Evolutionary conservation across 441 rosid species (phyloP), one percentile per base, ranked within the genome.

Genomic region (Macaranga tanarius): DNA sequence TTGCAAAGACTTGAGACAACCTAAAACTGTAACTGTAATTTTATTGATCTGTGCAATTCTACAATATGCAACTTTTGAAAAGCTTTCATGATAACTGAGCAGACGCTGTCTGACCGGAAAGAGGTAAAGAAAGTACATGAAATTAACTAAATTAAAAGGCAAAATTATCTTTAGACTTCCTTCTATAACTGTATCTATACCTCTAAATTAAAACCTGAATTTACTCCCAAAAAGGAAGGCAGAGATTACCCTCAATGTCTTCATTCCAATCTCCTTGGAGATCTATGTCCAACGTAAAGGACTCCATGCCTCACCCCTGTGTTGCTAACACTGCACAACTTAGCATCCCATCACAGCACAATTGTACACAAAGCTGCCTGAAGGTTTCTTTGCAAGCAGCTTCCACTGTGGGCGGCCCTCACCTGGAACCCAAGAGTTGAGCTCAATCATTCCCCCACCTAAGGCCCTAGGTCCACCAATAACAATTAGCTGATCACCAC

Each of bases 281-380:
- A 38, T 70, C 56, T 70, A 65, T 26, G 67, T 80, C 67, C 69
- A 56, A 47, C 38, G 52, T 40, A 20, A 23, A 67, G 72, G 77
- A 64, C 70, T 42, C 40, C 47, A 48, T 76, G 63, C 52, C 9
- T 71, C 66, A 40, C 25, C 42, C 31, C 25, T 34, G 62, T 72
- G 75, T 44, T 58, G 70, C 65, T 70, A 69, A 69, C 74, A 55
- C 45, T 63, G 51, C 58, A 12, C 10, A 34, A 34, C 63, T 92
- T 79, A 92, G 79, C 96, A 90, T 72, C 97, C 93, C 96, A 92
- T 89, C 38, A 90, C 90, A 1, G 97, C 89, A 77, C 98, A 92
- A 71, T 91, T 92, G 65, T 83, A 92, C 55, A 93, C 97, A 71
- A 93, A 93, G 70, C 78, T 81, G 51, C 86, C 81, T 0, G 87